Percentiles rank a stretch among this genome's conserved stretches.
phyloP scores from a whole-genome alignment of 192 early-diverging fungal genomes.

The Backusella parvicylindrica region DNA sequence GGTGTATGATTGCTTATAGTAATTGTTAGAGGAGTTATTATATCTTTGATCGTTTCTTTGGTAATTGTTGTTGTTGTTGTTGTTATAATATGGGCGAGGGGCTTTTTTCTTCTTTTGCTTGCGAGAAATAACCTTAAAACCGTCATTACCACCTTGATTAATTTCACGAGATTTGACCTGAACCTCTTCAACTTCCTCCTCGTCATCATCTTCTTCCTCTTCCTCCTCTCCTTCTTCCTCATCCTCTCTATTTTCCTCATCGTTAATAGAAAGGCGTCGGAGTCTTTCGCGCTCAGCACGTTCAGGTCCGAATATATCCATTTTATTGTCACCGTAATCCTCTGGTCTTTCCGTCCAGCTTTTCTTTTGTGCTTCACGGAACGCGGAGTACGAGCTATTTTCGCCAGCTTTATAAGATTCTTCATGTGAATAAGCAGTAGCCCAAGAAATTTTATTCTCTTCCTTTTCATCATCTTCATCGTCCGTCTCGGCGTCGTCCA shows the following conservation, averaged over 20 bases:
- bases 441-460: slow-evolving; percentile 9
- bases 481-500: not conserved
- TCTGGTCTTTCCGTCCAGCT: not conserved
- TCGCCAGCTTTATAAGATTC: not conserved
- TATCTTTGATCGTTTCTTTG: not conserved
- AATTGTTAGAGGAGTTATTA: not conserved
- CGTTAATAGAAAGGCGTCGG: not conserved
- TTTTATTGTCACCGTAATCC: not conserved
- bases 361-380: slow-evolving; percentile 1
- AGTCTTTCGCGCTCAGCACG: slow-evolving; percentile 16
- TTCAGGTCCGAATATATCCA: not conserved
- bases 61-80: not conserved
- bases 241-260: not conserved
- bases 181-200: not conserved
- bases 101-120: slow-evolving; percentile 7
- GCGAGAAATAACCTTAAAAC: not conserved
- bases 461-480: not conserved
- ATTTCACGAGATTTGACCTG: slow-evolving; percentile 14
- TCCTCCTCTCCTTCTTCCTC: not conserved
- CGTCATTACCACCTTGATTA: not conserved
- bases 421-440: not conserved
- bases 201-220: not conserved
- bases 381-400: not conserved
- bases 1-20: not conserved
- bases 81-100: not conserved